A percentile compares a stretch with the other conserved stretches of the same genome.
phyloP scores from a whole-genome alignment of 1,284 basidiomycete genomes.

The Wallemia hederae region DNA sequence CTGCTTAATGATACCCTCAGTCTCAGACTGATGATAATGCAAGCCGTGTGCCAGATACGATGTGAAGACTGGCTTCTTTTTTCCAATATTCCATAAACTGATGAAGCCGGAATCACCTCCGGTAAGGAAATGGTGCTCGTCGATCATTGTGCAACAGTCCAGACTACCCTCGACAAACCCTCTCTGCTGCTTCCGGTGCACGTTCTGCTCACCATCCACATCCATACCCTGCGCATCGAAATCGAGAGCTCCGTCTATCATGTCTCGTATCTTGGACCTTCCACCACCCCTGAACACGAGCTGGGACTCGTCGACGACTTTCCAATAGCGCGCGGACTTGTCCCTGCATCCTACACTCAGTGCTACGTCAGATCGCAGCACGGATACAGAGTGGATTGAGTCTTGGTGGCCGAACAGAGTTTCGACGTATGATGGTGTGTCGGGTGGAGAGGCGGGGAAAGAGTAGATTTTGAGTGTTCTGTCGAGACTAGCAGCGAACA shows the following conservation, averaged over 20 bases:
- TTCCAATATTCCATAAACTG: slow-evolving; percentile 53
- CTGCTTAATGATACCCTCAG: slow-evolving; percentile 38
- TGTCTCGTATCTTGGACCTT: slow-evolving; percentile 37
- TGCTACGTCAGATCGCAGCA: slow-evolving; percentile 52
- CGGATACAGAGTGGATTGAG: slow-evolving; percentile 41
- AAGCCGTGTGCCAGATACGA: slow-evolving; percentile 62
- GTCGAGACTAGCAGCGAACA: slow-evolving; percentile 69
- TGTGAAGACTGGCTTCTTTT: slow-evolving; percentile 84
- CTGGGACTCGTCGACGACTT: slow-evolving; percentile 82
- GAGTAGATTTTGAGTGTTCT: slow-evolving; percentile 79
- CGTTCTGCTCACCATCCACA: slow-evolving; percentile 14
- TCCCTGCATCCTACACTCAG: slow-evolving; percentile 71
- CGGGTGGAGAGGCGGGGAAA: slow-evolving; percentile 31
- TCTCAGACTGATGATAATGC: slow-evolving; percentile 33
- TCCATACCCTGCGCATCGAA: slow-evolving; percentile 25
- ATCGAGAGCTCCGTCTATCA: slow-evolving; percentile 45
- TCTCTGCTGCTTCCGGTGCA: slow-evolving; percentile 18
- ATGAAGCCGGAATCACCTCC: slow-evolving; percentile 82
- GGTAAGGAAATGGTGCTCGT: slow-evolving; percentile 68
- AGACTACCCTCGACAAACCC: slow-evolving; percentile 65
- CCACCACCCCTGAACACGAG: slow-evolving; percentile 84
- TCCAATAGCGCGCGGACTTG: slow-evolving; percentile 81
- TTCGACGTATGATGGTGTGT: slow-evolving; percentile 35
- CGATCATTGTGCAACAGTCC: slow-evolving; percentile 77
- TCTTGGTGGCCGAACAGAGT: slow-evolving; percentile 97